phyloP scores from a whole-genome alignment of 176 grass and related monocot genomes.

The Eragrostis curvula region DNA sequence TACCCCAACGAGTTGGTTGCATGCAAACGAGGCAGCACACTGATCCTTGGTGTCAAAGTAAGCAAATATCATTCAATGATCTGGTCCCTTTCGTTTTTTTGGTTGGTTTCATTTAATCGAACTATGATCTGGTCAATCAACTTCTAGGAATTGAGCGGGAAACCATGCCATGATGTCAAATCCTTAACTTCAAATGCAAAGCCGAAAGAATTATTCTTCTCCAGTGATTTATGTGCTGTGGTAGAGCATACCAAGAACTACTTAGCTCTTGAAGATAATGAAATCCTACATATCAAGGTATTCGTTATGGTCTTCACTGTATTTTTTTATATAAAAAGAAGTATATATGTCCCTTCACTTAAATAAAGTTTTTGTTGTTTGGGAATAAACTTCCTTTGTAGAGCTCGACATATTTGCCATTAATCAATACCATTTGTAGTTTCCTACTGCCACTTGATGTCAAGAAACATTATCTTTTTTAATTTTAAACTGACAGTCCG shows the following conservation, averaged over 20 bases:
- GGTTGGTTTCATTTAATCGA: constrained; percentile 6
- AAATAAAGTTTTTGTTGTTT: background rate
- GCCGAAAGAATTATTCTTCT: too few relatives aligned
- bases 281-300: too few relatives aligned
- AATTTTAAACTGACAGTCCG: background rate
- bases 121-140: background rate
- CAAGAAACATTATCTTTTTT: background rate
- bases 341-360: background rate
- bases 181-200: too few relatives aligned
- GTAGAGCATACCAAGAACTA: too few relatives aligned
- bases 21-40: constrained; percentile 81
- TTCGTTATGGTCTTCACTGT: background rate
- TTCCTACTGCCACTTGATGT: background rate
- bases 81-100: background rate
- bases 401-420: background rate
- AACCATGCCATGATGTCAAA: too few relatives aligned
- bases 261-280: too few relatives aligned
- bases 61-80: constrained; percentile 27
- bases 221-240: too few relatives aligned
- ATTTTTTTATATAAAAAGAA: background rate
- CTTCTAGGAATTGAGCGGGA: constrained; percentile 60
- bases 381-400: background rate
- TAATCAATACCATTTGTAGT: background rate
- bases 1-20: constrained; percentile 92
- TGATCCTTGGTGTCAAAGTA: constrained; percentile 94